Base-by-base conservation (phyloP, 805 yeast genomes). In the Metschnikowia lunata region DNA sequence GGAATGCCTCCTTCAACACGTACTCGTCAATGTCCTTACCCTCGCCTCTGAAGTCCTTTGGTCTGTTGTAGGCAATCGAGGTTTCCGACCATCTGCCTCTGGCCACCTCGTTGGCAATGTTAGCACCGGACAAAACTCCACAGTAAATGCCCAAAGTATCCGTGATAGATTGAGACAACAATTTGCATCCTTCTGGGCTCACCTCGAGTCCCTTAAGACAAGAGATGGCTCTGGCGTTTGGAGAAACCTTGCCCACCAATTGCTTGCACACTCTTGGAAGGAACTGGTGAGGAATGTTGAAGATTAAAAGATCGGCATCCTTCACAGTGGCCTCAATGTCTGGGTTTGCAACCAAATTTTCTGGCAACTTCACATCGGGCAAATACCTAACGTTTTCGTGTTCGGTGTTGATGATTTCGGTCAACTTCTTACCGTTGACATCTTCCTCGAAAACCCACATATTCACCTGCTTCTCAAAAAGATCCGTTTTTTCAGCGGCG, bases 71-170 rank as follows among this genome's bases (percentile, higher is more conserved):
- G 36, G 74, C 76, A 26, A 71, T 65, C 14, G 75, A 67, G 36
- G 76, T 70, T 57, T 71, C 76, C 43, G 75, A 69, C 75, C 75
- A 71, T 50, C 69, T 67, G 51, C 67, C 63, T 56, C 69, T 62
- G 47, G 76, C 76, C 27, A 71, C 74, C 55, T 71, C 76, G 23
- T 67, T 66, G 45, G 76, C 76, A 45, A 71, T 62, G 56, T 71
- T 71, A 45, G 76, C 76, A n/a, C 76, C 76, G n/a, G 72, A 66
- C 40, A 71, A 60, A 6, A 69, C 75, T 43, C 75, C 76, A 51
- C 76, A 71, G 48, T 60, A 58, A 46, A 71, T 62, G 34, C 73
- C 72, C 59, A 71, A 67, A 29, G 63, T 56, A 50, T 71, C 76
- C 39, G 72, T 67, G 48, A 71, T 71, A 42, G 65, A 64, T 30